Evolutionary conservation across 2,329 filamentous ascomycete species (phyloP).

Genomic region (Verticillium klebahnii): DNA sequence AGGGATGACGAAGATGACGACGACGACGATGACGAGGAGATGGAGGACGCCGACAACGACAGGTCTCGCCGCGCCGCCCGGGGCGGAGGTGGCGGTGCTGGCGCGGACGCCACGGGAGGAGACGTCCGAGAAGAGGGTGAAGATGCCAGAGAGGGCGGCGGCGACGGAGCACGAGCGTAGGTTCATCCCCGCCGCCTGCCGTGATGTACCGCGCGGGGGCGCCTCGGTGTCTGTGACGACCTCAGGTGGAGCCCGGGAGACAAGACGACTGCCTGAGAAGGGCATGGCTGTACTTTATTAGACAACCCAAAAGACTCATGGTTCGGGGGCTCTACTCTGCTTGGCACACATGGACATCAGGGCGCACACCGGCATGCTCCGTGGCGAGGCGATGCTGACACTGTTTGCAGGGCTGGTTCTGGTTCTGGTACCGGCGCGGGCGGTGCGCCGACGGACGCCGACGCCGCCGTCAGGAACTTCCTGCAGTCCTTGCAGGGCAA

Average conservation of each 20-base stretch:
- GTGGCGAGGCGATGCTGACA: background rate
- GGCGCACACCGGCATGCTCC: background rate
- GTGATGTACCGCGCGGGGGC: background rate
- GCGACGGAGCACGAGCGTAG: slow-evolving; percentile 99
- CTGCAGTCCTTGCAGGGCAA: slow-evolving; percentile 71
- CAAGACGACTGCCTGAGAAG: background rate
- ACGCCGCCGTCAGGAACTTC: slow-evolving; percentile 80
- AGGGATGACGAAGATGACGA: slow-evolving; percentile 44
- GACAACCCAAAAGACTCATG: slow-evolving; percentile 3
- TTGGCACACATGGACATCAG: slow-evolving; percentile 1
- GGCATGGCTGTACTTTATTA: slow-evolving; percentile 2
- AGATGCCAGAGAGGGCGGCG: slow-evolving; percentile 83
- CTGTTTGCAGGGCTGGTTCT: background rate
- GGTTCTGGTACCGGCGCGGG: background rate
- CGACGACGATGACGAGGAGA: slow-evolving; percentile 69
- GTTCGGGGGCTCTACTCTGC: slow-evolving; percentile 3
- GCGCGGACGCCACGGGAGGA: slow-evolving; percentile 81
- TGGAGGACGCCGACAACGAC: slow-evolving; percentile 70
- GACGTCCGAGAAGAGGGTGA: slow-evolving; percentile 89
- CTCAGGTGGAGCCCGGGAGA: background rate
- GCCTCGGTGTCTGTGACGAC: background rate
- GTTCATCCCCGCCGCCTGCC: slow-evolving; percentile 40
- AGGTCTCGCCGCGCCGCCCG: slow-evolving; percentile 54
- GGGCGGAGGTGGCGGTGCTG: slow-evolving; percentile 73
- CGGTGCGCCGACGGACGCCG: slow-evolving; percentile 52